Evolutionary conservation across 1,284 basidiomycete genomes (phyloP), one percentile per base, ranked within the genome.

Genomic region (Boletus austroedulis): DNA sequence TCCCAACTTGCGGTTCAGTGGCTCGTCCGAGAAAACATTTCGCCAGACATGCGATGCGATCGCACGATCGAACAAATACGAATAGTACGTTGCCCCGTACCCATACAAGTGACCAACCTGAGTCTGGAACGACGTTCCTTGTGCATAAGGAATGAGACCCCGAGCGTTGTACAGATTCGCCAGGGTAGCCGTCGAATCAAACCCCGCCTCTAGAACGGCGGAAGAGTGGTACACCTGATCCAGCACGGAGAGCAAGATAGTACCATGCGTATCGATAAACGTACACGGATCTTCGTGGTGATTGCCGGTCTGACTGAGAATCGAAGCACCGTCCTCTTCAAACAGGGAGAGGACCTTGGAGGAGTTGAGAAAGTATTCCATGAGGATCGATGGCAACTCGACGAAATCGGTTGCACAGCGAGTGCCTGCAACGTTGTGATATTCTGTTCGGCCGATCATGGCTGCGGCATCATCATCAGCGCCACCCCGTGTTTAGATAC

Each of bases 381-480:
- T 99, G 24, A 99, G 84, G 66, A 99, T 97, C 12, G 95, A 98
- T 0, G 96, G 97, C 4, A 99, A 80, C 72, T 99, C 96, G 64
- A 98, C 96, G 71, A 99, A 98, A 73, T 99, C 96, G 0, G 96
- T 99, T 0, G 97, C 93, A 71, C 95, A 98, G n/a, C 97, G 90
- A 3, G 96, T 99, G 6, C 97, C 97, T 0, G 94, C 90, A 2
- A 98, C 95, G 69, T 98, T 98, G 76, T 98, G 96, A 71, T 96
- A 98, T 67, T 96, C 94, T 8, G 95, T 99, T 40, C 93, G 83
- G 23, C 96, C 97, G 60, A 99, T 90, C 97, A 99, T 99, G 1
- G 96, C 95, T 97, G 45, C 17, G 5, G 26, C 41, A 32, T 54
- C 43, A 49, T 62, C 46, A 58, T 70, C 47, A 71, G 55, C 56